These are phyloP conservation scores for Fusarium globosum DNA, from an alignment of 2,329 filamentous ascomycete species.

Conservation along the genomic window DNA sequence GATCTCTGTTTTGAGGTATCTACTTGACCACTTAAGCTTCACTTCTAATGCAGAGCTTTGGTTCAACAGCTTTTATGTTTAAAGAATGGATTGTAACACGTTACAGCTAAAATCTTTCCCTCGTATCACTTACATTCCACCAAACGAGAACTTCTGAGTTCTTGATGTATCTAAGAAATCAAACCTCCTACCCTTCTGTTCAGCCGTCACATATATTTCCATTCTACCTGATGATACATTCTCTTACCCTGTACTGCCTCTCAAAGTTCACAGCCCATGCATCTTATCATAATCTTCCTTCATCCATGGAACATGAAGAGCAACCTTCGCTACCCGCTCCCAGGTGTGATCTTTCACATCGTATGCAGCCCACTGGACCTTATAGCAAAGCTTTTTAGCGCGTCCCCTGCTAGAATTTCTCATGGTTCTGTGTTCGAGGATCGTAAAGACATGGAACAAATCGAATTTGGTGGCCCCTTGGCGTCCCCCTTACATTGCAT, in stretches of 20 bases:
- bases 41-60: background rate
- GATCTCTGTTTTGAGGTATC: background rate
- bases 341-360: background rate
- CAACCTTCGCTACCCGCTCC: background rate
- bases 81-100: too few relatives aligned
- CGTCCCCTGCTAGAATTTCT: fast-evolving
- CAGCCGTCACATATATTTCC: fast-evolving
- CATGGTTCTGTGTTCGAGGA: background rate
- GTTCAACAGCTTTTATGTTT: too few relatives aligned
- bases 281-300: background rate
- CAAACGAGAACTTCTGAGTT: too few relatives aligned
- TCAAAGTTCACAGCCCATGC: background rate
- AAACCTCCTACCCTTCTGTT: fast-evolving
- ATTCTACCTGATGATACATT: background rate
- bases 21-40: background rate
- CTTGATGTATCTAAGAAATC: fast-evolving
- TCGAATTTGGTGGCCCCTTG: background rate
- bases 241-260: fast-evolving
- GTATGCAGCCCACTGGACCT: background rate
- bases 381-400: fast-evolving
- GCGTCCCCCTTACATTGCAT: background rate
- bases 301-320: background rate
- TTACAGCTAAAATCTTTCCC: too few relatives aligned
- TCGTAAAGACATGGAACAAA: background rate
- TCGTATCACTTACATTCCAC: too few relatives aligned